phyloP scores from a whole-genome alignment of 1,139 yeast genomes.

The Lodderomyces theae region DNA sequence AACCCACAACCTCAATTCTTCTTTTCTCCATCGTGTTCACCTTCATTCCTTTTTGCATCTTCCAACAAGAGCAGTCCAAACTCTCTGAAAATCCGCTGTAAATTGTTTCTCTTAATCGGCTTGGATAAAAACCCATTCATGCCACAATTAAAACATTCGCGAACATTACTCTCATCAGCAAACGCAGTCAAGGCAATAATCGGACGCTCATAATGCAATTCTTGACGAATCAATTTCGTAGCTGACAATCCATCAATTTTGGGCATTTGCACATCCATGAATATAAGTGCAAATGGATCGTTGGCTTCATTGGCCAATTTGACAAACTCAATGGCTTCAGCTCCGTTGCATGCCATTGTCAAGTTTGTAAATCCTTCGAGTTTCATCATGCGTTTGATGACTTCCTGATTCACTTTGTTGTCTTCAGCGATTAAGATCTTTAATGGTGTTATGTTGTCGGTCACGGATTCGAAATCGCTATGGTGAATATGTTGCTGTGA shows the following conservation, averaged over 20 bases:
- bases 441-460: slow-evolving; percentile 34
- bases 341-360: slow-evolving; percentile 82
- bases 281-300: slow-evolving; percentile 61
- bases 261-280: slow-evolving; percentile 99
- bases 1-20: not conserved
- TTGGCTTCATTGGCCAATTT: slow-evolving; percentile 30
- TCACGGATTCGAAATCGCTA: slow-evolving; percentile 36
- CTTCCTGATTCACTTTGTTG: slow-evolving; percentile 87
- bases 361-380: slow-evolving; percentile 73
- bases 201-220: slow-evolving; percentile 64
- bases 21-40: not conserved
- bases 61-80: slow-evolving; percentile 22
- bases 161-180: slow-evolving; percentile 83
- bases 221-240: slow-evolving; percentile 66
- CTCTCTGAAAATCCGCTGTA: slow-evolving; percentile 51
- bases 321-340: slow-evolving; percentile 71
- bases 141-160: slow-evolving; percentile 75
- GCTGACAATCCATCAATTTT: slow-evolving; percentile 83
- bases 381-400: slow-evolving; percentile 77
- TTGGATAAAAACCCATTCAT: slow-evolving; percentile 87
- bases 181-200: slow-evolving; percentile 93
- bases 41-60: slow-evolving; percentile 10
- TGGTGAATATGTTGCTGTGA: slow-evolving; percentile 30
- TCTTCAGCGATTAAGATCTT: slow-evolving; percentile 91
- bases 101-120: slow-evolving; percentile 72